These are phyloP conservation scores for Irpex sp. DNA, from an alignment of 1,284 basidiomycete species.

Conservation along the genomic window DNA sequence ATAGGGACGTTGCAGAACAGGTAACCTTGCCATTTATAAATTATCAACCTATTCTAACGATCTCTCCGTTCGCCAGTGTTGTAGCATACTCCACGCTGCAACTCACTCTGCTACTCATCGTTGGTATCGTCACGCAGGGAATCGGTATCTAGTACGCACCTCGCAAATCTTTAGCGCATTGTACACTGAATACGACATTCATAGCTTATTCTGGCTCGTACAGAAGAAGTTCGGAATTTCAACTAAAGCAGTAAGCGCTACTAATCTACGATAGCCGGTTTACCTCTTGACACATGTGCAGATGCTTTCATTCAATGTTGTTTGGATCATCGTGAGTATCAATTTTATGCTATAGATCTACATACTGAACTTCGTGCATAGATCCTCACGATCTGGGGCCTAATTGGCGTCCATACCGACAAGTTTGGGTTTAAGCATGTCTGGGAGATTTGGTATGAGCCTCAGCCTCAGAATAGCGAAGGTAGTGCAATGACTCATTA, in stretches of 20 bases:
- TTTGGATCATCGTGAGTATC: conserved; percentile 62
- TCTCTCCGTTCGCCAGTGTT: conserved; percentile 30
- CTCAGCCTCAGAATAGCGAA: too few relatives aligned
- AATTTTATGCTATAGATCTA: not conserved
- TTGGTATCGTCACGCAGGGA: conserved; percentile 73
- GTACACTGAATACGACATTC: conserved; percentile 1
- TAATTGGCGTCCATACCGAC: conserved; percentile 72
- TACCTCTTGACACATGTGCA: conserved; percentile 22
- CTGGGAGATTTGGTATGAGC: conserved; percentile 73
- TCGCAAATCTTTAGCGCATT: conserved; percentile 2
- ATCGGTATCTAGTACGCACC: conserved; percentile 73
- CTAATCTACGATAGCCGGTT: not conserved
- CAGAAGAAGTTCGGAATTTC: conserved; percentile 70
- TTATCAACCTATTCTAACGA: not conserved
- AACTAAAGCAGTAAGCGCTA: conserved; percentile 59
- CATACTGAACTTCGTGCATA: conserved; percentile 19
- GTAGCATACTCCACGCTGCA: conserved; percentile 66
- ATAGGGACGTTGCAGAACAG: conserved; percentile 78
- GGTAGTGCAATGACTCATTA: not conserved
- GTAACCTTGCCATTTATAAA: conserved; percentile 32
- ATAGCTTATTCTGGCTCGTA: conserved; percentile 71
- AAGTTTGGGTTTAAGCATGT: conserved; percentile 79
- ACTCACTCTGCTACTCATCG: conserved; percentile 68
- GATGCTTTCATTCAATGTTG: conserved; percentile 72
- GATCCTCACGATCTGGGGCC: conserved; percentile 73